Base-by-base conservation (phyloP, 176 grass and related monocot genomes). In the Phoenix roebelenii region DNA sequence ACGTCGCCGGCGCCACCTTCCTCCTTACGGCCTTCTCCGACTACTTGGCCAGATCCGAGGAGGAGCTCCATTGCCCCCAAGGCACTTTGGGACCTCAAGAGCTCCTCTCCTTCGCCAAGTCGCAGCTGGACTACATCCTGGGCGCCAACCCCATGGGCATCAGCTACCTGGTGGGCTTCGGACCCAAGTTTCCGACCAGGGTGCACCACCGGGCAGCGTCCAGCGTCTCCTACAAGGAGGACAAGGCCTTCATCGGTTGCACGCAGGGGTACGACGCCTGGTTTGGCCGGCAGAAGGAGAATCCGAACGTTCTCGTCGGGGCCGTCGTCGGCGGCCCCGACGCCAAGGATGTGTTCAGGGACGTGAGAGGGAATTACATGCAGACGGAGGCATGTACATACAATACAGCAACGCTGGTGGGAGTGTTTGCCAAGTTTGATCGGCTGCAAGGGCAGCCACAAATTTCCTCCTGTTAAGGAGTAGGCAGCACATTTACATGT, bases 181-280 rank as follows among this genome's bases (percentile, higher is more conserved):
- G 93, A 16, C 55, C 18, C 1, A 16, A 23, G 59, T 85, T 64
- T 74, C 84, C 93, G n/a, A 70, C 50, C 54, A 73, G 71, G 22
- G 78, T 98, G 67, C 93, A 92, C 84, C 87, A 92, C 74, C 66
- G 93, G 17, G 84, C 87, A 18, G 93, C 93, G 52, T 98, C 93
- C 2, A 92, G 63, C 32, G 70, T 81, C 50, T 76, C 73, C 10
- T 74, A 80, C 25, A 19, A 70, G 4, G 48, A 73, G 29, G 74
- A 89, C 49, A 77, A 80, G 18, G 76, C 52, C 7, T 98, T 92
- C 77, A 92, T 92, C 67, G 87, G 93, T 1, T 98, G 93, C 69
- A 58, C 76, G 12, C 88, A 98, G 50, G 87, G 87, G n/a, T 98
- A 78, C 69, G 88, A 89, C 75, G 61, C 55, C n/a, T 89, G 82